Conservation (phyloP, 169 alveolate species). For the Neospora caninum region DNA sequence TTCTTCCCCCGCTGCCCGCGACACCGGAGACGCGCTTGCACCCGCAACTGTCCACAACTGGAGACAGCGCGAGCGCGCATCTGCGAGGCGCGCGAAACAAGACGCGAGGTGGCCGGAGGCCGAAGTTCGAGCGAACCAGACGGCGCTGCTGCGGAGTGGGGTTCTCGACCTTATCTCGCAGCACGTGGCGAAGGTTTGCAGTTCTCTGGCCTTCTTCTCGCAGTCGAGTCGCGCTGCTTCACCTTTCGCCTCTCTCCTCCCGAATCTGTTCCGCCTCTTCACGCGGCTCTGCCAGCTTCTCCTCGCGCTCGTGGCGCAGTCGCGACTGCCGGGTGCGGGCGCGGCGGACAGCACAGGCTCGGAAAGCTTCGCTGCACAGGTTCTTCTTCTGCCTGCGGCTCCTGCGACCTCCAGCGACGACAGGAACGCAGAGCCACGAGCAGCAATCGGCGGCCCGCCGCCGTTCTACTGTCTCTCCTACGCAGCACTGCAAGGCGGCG, state of each 20-base stretch:
- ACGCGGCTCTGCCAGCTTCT: constrained; percentile 3
- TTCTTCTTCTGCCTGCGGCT: not conserved
- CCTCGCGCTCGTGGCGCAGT: not conserved
- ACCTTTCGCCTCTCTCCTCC: not conserved
- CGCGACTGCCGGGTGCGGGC: not conserved
- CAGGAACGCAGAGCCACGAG: not conserved
- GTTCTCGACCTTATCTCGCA: not conserved
- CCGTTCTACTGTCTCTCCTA: constrained; percentile 10
- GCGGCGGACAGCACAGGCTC: not conserved
- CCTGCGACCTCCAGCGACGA: not conserved
- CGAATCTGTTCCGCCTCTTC: not conserved
- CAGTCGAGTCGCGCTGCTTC: not conserved
- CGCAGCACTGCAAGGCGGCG: constrained; percentile 25
- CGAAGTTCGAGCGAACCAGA: not conserved
- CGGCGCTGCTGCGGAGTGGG: not conserved
- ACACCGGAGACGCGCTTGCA: too few species aligned
- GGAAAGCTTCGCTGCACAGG: not conserved
- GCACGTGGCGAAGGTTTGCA: constrained; percentile 22
- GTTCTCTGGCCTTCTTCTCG: constrained; percentile 6
- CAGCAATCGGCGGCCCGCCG: not conserved
- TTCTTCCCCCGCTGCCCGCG: not conserved
- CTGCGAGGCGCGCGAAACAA: not conserved
- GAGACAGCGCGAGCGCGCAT: not conserved
- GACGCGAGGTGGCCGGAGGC: not conserved
- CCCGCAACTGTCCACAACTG: not conserved